phyloP scores from a whole-genome alignment of 106 monocot genomes.

The Gastrodia elata region DNA sequence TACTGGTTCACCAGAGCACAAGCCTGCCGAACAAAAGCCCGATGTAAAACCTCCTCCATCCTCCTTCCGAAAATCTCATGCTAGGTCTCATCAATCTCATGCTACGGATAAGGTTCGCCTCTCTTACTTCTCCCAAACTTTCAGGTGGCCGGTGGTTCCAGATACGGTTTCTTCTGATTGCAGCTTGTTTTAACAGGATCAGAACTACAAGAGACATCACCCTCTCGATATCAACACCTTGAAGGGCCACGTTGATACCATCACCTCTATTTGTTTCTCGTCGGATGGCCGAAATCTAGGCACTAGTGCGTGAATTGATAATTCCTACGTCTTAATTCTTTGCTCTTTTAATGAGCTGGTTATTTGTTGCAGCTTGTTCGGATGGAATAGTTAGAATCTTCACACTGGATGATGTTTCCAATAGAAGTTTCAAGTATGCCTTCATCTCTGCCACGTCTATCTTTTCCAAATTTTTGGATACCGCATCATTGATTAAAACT shows the following conservation, averaged over 20 bases:
- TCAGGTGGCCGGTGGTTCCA: background rate
- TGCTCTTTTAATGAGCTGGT: background rate
- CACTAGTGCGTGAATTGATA: conserved; percentile 35
- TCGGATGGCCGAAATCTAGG: conserved; percentile 66
- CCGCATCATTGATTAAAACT: background rate
- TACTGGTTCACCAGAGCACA: conserved; percentile 19
- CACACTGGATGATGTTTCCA: conserved; percentile 76
- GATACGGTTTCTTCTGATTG: background rate
- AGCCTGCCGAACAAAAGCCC: conserved; percentile 11
- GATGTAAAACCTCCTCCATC: conserved; percentile 11
- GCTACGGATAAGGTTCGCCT: conserved; percentile 45
- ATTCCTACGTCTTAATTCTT: background rate
- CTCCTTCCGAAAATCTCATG: conserved; percentile 21
- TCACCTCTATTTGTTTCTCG: conserved; percentile 76
- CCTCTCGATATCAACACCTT: conserved; percentile 82
- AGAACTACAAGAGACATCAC: conserved; percentile 64
- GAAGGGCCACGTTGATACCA: conserved; percentile 70
- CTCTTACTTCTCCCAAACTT: background rate
- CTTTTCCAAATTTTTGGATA: background rate
- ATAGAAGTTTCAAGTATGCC: conserved; percentile 90
- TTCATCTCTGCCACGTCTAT: background rate
- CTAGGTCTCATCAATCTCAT: conserved; percentile 29
- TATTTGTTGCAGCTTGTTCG: conserved; percentile 53
- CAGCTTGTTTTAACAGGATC: conserved; percentile 33
- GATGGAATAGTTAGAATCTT: conserved; percentile 84